phyloP scores from a whole-genome alignment of 352 stramenopile genomes.

The Halophytophthora batemanensis region DNA sequence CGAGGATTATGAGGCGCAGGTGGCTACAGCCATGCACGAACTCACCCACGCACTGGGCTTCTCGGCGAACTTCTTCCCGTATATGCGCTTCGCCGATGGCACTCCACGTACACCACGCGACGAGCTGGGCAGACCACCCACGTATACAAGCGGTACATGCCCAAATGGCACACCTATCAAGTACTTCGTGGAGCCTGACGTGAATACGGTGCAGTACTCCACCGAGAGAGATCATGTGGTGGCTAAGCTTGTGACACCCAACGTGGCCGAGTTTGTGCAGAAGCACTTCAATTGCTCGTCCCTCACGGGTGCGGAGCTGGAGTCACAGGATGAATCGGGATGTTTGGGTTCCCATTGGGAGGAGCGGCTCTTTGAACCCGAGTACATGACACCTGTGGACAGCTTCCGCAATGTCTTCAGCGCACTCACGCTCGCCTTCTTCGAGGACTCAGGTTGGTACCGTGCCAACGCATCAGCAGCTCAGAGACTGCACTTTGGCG shows the following conservation, averaged over 20 bases:
- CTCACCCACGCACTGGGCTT: conserved; percentile 82
- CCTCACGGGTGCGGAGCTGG: conserved; percentile 66
- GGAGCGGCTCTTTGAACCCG: conserved; percentile 75
- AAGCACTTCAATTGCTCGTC: conserved; percentile 63
- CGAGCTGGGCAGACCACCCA: conserved; percentile 31
- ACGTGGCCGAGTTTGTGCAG: conserved; percentile 54
- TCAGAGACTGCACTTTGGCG: conserved; percentile 66
- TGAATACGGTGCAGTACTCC: conserved; percentile 51
- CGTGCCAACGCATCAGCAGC: conserved; percentile 44
- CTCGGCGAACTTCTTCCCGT: conserved; percentile 69
- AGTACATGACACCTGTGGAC: conserved; percentile 79
- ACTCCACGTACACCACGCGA: conserved; percentile 63
- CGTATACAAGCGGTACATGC: conserved; percentile 33
- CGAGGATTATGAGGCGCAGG: conserved; percentile 56
- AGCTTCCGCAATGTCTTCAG: conserved; percentile 77
- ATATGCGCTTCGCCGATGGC: conserved; percentile 67
- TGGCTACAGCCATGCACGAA: conserved; percentile 77
- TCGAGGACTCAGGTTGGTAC: conserved; percentile 85
- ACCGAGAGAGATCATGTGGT: conserved; percentile 54
- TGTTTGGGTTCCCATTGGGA: conserved; percentile 85
- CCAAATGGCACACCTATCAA: conserved; percentile 47
- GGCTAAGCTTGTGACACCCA: conserved; percentile 66
- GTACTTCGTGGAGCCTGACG: conserved; percentile 33
- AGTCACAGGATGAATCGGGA: conserved; percentile 64
- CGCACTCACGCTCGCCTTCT: conserved; percentile 72